Evolutionary conservation across 352 stramenopile species (phyloP), one percentile per base, ranked within the genome.

Genomic region (Phytophthora sp.): DNA sequence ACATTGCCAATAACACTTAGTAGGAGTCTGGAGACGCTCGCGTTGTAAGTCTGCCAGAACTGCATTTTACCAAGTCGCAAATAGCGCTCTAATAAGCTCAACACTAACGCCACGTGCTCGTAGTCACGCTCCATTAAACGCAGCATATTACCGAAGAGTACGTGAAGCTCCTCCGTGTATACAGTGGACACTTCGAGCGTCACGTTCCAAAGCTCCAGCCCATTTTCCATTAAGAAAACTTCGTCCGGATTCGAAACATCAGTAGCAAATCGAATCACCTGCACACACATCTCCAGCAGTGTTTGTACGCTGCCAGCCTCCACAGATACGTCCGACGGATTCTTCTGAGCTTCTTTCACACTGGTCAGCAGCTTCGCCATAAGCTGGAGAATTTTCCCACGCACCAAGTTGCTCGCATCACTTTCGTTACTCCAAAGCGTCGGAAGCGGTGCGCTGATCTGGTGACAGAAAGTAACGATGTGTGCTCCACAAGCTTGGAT

Each of bases 161-260:
- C 12, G 41, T 95, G 86, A 1, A 95, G 75, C 41, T 87, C 74
- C 54, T 90, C 78, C 0, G 74, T 85, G 72, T 96, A 95, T 13
- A 65, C 50, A 1, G 68, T 71, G 1, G 73, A 73, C 41, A 88
- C 73, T 15, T 77, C 66, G 8, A 91, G 66, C 9, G 79, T 77
- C 49, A 87, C 73, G 27, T 64, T 77, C 88, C 88, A 95, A 4
- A 95, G 67, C 46, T 89, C 82, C 16, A 95, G 55, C 1, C 86
- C 88, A 62, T 70, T 89, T 49, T 96, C 87, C 84, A 96, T 94
- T 13, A 95, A 71, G 39, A 92, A 95, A 21, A 96, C 83, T 53
- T 92, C 76, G 45, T 96, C 86, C 7, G 87, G 84, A 49, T 96
- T 91, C 53, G 76, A 78, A 31, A 91, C 63, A 54, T 96, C 85